phyloP scores from a whole-genome alignment of 371 early-diverging fungal genomes.

The Mortierella sp. region DNA sequence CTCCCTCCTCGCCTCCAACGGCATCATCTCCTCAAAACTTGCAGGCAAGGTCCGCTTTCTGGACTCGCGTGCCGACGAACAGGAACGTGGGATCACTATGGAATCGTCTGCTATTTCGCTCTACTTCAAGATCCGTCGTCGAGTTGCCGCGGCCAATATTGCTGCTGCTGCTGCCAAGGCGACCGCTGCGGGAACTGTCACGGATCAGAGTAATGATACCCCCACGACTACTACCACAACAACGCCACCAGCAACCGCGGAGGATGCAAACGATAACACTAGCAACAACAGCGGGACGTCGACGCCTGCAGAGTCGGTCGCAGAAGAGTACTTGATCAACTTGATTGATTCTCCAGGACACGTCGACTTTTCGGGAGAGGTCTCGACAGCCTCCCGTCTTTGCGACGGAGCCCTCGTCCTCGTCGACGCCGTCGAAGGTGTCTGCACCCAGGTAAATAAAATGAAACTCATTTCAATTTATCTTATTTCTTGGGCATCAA shows the following conservation, averaged over 20 bases:
- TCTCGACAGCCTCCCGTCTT: constrained; percentile 95
- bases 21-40: constrained; percentile 95
- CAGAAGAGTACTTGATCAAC: constrained; percentile 91
- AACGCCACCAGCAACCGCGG: not conserved
- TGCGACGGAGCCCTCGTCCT: constrained; percentile 98
- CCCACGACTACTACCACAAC: not conserved
- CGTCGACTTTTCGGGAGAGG: constrained; percentile 99
- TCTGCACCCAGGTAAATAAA: constrained; percentile 90
- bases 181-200: not conserved
- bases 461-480: too few species aligned
- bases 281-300: not conserved
- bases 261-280: not conserved
- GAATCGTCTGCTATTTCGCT: constrained; percentile 97
- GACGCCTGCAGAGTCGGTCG: constrained; percentile 19
- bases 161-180: constrained; percentile 4
- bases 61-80: constrained; percentile 99
- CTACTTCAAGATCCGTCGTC: constrained; percentile 80
- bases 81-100: constrained; percentile 99
- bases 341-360: constrained; percentile 99
- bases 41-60: constrained; percentile 99
- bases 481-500: too few species aligned
- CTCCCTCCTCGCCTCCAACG: constrained; percentile 96
- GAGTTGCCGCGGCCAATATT: constrained; percentile 24
- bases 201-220: constrained; percentile 35
- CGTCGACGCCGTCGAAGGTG: constrained; percentile 99